These are phyloP conservation scores for Boletellus dicymbophilus DNA, from an alignment of 1,284 basidiomycete species.

Conservation along the genomic window DNA sequence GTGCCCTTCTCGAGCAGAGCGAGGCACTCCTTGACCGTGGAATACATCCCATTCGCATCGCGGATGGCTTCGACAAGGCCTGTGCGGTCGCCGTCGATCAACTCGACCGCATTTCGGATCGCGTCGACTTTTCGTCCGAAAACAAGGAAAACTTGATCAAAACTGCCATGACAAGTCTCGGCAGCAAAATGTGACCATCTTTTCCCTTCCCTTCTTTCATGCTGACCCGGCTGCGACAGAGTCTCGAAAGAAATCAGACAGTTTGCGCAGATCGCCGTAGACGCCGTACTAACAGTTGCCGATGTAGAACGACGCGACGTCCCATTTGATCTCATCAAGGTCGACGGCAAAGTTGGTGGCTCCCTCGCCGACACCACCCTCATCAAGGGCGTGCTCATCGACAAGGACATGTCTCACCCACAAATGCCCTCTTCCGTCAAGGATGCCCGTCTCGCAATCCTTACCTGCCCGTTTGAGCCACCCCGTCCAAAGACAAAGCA, in stretches of 20 bases:
- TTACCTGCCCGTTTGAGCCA: conserved; percentile 99
- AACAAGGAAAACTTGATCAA: conserved; percentile 90
- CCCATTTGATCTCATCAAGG: conserved; percentile 98
- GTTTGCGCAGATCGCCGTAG: conserved; percentile 97
- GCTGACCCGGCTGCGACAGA: conserved; percentile 43
- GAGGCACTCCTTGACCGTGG: conserved; percentile 93
- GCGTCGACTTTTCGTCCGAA: conserved; percentile 80
- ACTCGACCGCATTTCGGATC: conserved; percentile 93
- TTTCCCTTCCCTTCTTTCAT: neutral
- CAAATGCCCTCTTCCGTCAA: conserved; percentile 92
- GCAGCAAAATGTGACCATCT: conserved; percentile 94
- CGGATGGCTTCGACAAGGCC: conserved; percentile 96
- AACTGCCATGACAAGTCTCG: conserved; percentile 94
- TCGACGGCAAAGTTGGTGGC: conserved; percentile 98
- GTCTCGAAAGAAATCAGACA: conserved; percentile 96
- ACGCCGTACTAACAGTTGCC: conserved; percentile 94
- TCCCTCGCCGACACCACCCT: conserved; percentile 93
- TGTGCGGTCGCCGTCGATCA: conserved; percentile 89
- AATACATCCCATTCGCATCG: conserved; percentile 98
- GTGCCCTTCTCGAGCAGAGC: conserved; percentile 91
- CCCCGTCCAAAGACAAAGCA: conserved; percentile 99
- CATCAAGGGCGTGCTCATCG: conserved; percentile 95
- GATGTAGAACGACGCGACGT: conserved; percentile 96
- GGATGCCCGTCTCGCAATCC: conserved; percentile 93
- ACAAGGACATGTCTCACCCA: conserved; percentile 99